Base-by-base conservation (phyloP, 2,329 filamentous ascomycete genomes). In the Monosporascus sp. region DNA sequence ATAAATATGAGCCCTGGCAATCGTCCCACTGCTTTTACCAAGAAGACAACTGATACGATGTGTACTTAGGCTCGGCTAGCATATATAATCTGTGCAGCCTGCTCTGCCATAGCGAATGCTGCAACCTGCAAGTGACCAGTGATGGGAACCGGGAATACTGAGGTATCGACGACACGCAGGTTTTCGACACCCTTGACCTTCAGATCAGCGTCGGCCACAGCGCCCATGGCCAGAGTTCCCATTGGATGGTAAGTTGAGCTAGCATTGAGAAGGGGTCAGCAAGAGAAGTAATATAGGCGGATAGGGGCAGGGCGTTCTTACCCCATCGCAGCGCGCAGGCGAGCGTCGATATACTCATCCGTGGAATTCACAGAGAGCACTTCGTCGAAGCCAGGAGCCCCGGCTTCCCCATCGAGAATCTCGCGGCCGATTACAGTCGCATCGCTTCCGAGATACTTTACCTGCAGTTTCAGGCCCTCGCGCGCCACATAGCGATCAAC, bases 71-170 rank as follows among this genome's bases (percentile, higher is more conserved):
- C 3, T 27, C 9, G 27, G 27, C 8, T 27, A 27, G 8, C 27
- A 40, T 7, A 52, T 37, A 58, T 83, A 9, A 76, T 76, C 63
- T 81, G 80, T 1, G 79, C 78, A 2, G 81, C 81, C 67, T 84
- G 84, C 65, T 84, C 81, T 8, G 74, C 75, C 37, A 82, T 67
- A 64, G 84, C 80, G 58, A 79, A 82, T 0, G 74, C 76, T 0
- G 79, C 73, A 1, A 77, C 61, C 2, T 74, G 71, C 40, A 77
- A 71, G 59, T 78, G 82, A 2, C 73, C 74, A 3, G 79, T 79
- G 2, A 68, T 63, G 9, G 63, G 37, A 14, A 61, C 52, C 1
- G 68, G 69, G 27, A 70, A 66, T 7, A 72, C 63, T 19, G 66
- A 72, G 5, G 70, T 63, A 59, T 74, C 72, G 1, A 70, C 67